Conservation (phyloP, 345 rosid genomes). For the Excoecaria cochinchinensis region DNA sequence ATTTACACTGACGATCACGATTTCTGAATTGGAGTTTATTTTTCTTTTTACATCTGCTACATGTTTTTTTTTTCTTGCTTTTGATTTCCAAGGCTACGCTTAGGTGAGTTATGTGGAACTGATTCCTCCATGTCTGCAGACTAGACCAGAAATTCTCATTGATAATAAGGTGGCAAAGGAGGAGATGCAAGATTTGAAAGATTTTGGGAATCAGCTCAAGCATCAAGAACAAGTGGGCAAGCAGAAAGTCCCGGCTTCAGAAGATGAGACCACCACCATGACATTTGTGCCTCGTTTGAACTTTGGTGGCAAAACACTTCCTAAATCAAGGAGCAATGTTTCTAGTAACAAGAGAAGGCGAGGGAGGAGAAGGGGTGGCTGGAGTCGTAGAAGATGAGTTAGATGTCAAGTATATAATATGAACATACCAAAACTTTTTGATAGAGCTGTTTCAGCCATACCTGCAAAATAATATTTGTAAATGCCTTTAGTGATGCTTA, state of each 20-base stretch:
- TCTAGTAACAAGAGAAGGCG: slow-evolving; percentile 49
- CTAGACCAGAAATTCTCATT: slow-evolving; percentile 26
- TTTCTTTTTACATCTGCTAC: no score
- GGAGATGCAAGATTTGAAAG: slow-evolving; percentile 35
- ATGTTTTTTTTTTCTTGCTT: neutral
- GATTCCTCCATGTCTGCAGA: slow-evolving; percentile 23
- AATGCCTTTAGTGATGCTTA: neutral
- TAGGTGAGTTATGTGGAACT: neutral
- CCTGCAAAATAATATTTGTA: slow-evolving; percentile 5
- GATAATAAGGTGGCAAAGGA: slow-evolving; percentile 45
- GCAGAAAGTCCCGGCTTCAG: slow-evolving; percentile 6
- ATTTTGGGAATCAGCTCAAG: slow-evolving; percentile 30
- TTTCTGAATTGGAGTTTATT: no score
- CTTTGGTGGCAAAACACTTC: slow-evolving; percentile 27
- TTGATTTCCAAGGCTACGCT: neutral
- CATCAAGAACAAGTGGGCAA: slow-evolving; percentile 25
- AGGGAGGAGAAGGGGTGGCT: slow-evolving; percentile 43
- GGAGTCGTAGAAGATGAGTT: slow-evolving; percentile 36
- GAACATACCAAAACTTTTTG: neutral
- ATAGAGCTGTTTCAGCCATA: neutral
- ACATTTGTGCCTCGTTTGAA: slow-evolving; percentile 21
- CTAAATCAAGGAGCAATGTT: slow-evolving; percentile 43
- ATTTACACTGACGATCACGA: no score
- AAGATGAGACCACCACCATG: slow-evolving; percentile 8
- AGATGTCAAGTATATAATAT: neutral